Evolutionary conservation across 2,329 filamentous ascomycete species (phyloP).

Genomic region (Diaporthe sp.): DNA sequence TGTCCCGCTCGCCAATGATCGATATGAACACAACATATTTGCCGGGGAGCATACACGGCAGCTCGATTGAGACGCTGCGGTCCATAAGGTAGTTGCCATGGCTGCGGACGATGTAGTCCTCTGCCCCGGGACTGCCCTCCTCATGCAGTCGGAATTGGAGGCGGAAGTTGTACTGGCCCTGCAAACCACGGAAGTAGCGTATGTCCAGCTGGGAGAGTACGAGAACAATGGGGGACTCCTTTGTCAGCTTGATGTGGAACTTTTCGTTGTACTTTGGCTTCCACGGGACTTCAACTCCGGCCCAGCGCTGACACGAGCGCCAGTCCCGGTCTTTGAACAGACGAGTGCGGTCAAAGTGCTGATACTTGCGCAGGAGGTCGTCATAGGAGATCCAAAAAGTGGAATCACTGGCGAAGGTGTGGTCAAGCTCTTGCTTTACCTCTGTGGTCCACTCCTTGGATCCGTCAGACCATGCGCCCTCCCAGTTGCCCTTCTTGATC

Average conservation of each 20-base stretch:
- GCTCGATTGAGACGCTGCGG: constrained; percentile 81
- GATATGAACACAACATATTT: constrained; percentile 83
- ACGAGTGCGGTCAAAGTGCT: constrained; percentile 69
- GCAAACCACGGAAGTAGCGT: constrained; percentile 68
- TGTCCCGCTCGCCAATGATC: constrained; percentile 74
- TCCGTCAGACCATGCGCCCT: constrained; percentile 83
- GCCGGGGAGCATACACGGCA: constrained; percentile 77
- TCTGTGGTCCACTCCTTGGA: constrained; percentile 88
- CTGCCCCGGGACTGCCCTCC: constrained; percentile 54
- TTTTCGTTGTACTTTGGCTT: constrained; percentile 67
- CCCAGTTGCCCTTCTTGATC: constrained; percentile 83
- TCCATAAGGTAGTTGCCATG: constrained; percentile 71
- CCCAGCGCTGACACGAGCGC: constrained; percentile 61
- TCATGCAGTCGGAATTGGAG: constrained; percentile 67
- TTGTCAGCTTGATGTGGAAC: constrained; percentile 64
- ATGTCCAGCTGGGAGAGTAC: constrained; percentile 70
- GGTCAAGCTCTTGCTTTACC: constrained; percentile 78
- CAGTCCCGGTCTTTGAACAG: constrained; percentile 68
- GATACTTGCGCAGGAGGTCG: constrained; percentile 70
- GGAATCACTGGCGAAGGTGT: constrained; percentile 83
- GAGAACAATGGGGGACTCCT: constrained; percentile 64
- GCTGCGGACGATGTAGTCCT: constrained; percentile 68
- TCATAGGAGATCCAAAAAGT: constrained; percentile 72
- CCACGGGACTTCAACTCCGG: constrained; percentile 64
- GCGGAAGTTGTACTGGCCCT: constrained; percentile 68